Base-by-base conservation (phyloP, 2,329 filamentous ascomycete genomes). In the Venturia aucupariae region DNA sequence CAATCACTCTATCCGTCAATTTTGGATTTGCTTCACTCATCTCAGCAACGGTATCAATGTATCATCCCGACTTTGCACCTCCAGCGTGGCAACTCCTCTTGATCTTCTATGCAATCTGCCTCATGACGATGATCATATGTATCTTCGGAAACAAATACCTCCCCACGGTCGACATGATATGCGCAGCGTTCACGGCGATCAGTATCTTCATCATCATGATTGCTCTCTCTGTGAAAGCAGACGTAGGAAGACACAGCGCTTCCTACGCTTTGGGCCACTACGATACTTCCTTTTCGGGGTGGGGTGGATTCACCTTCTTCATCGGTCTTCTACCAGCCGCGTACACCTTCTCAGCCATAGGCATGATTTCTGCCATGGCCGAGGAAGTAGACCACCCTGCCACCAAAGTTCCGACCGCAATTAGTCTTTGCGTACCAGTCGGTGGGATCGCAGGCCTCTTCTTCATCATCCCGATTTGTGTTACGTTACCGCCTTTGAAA, bases 391-490 rank as follows among this genome's bases (percentile, higher is more conserved):
- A 75, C 30, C 71, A 71, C 0, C 80, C 81, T 0, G 78, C 80
- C 7, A 65, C 35, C 38, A 57, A 65, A 30, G 57, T 90, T 0
- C 87, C 87, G 54, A 86, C 85, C 71, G 87, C 87, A 61, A 90
- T 90, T 69, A 63, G 62, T 57, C 48, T 63, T 27, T 54, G 46
- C 19, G 48, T 63, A 4, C 62, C 62, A 3, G 85, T 89, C 0
- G 75, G 89, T 39, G 89, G 86, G 0, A 86, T 90, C 1, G 89
- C 86, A 0, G 87, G 87, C 7, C 71, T 88, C 13, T 73, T 86
- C 68, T 92, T 89, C 73, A 74, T 92, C n/a, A 83, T 92, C 54
- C 89, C 89, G 0, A 81, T 93, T 67, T 81, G 92, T 32, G 92
- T 92, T 72, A 87, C 91, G 38, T 79, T 92, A 41, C 89, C 89